Percentiles rank a stretch among this genome's conserved stretches.
Evolutionary conservation across 2,329 filamentous ascomycete genomes (phyloP).

Genomic region (Mollisia scopiformis): DNA sequence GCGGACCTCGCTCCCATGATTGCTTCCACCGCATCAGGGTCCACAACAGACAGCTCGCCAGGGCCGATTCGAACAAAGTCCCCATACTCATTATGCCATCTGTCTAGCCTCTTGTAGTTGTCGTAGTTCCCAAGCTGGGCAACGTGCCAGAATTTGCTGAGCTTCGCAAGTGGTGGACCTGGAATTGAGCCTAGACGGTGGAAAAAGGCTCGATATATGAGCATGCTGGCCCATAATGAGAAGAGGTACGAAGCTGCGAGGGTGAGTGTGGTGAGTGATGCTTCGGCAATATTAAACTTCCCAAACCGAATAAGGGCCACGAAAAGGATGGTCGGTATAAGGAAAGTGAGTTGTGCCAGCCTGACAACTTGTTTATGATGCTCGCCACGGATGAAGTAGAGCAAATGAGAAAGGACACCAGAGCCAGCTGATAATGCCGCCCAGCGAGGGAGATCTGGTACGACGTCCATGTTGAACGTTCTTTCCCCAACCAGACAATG

Average conservation of each 20-base stretch:
- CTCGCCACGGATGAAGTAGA: slow-evolving; percentile 31
- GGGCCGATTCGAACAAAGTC: slow-evolving; percentile 25
- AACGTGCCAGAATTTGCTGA: slow-evolving; percentile 28
- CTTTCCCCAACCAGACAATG: background rate
- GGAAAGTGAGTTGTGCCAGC: slow-evolving; percentile 3
- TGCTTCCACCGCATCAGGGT: no score
- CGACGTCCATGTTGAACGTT: background rate
- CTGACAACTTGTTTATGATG: slow-evolving; percentile 17
- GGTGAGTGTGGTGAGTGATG: slow-evolving; percentile 5
- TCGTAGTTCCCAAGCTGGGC: slow-evolving; percentile 14
- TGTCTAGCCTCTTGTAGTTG: slow-evolving; percentile 13
- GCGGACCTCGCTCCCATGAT: no score
- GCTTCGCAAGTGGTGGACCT: slow-evolving; percentile 25
- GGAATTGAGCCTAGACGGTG: slow-evolving; percentile 27
- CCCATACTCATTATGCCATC: slow-evolving; percentile 22
- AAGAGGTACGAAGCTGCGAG: slow-evolving; percentile 10
- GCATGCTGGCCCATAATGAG: background rate
- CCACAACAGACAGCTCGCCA: no score
- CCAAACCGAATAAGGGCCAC: background rate
- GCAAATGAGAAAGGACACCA: slow-evolving; percentile 14
- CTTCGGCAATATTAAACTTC: background rate
- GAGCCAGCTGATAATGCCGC: background rate
- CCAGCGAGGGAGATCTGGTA: background rate
- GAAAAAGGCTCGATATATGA: slow-evolving; percentile 28
- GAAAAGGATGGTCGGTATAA: slow-evolving; percentile 2